Evolutionary conservation across 169 alveolate genomes (phyloP).

Genomic region (Plasmodium chabaudi): DNA sequence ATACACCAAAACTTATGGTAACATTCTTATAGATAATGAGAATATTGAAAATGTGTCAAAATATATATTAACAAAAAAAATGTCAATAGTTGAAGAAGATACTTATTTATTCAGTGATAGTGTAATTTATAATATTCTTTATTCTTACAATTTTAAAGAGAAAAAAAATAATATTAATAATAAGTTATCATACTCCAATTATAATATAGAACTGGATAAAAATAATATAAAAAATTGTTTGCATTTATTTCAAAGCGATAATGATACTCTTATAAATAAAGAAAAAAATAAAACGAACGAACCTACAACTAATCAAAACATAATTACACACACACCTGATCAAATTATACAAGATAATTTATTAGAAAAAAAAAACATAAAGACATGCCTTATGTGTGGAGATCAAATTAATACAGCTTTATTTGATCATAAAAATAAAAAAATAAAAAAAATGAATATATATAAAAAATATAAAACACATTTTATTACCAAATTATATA

Average conservation of each 20-base stretch:
- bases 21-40: slow-evolving; percentile 49
- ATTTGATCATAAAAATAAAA: slow-evolving; percentile 15
- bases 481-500: slow-evolving; percentile 53
- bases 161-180: slow-evolving; percentile 27
- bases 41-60: slow-evolving; percentile 58
- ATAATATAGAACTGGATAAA: slow-evolving; percentile 21
- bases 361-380: not conserved
- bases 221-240: slow-evolving; percentile 48
- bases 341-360: not conserved
- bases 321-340: not conserved
- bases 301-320: not conserved
- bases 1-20: slow-evolving; percentile 53
- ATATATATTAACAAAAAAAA: slow-evolving; percentile 63
- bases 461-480: slow-evolving; percentile 65
- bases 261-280: slow-evolving; percentile 8
- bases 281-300: not conserved
- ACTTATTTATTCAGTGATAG: slow-evolving; percentile 49
- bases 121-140: slow-evolving; percentile 45
- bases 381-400: slow-evolving; percentile 56
- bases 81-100: slow-evolving; percentile 63
- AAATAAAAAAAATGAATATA: slow-evolving; percentile 14
- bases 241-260: slow-evolving; percentile 39
- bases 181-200: slow-evolving; percentile 30
- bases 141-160: slow-evolving; percentile 41
- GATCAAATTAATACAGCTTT: slow-evolving; percentile 1